These are phyloP conservation scores for Crithidia sp. DNA, from an alignment of 208 protist species.

Conservation along the genomic window DNA sequence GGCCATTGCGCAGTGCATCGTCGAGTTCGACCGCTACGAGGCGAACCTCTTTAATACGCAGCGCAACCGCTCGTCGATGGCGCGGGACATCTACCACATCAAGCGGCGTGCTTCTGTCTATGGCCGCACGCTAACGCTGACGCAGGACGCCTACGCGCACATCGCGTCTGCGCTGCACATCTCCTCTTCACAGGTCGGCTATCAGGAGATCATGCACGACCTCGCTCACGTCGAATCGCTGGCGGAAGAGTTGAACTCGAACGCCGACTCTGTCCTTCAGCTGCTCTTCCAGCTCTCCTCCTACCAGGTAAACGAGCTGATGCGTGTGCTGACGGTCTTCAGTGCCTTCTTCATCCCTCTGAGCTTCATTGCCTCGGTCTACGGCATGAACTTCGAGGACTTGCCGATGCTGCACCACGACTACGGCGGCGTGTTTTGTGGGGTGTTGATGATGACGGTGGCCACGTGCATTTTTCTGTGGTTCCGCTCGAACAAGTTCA, in stretches of 20 bases:
- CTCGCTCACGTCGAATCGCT: slow-evolving; percentile 71
- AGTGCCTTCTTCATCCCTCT: slow-evolving; percentile 88
- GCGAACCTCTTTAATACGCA: slow-evolving; percentile 63
- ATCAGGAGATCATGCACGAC: slow-evolving; percentile 78
- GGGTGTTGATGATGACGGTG: slow-evolving; percentile 55
- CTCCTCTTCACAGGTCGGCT: slow-evolving; percentile 49
- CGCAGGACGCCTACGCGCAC: slow-evolving; percentile 72
- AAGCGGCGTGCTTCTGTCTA: slow-evolving; percentile 83
- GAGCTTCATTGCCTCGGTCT: slow-evolving; percentile 82
- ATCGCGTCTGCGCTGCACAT: slow-evolving; percentile 52
- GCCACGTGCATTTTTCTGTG: slow-evolving; percentile 56
- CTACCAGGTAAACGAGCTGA: slow-evolving; percentile 89
- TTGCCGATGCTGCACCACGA: slow-evolving; percentile 52
- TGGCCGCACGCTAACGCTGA: slow-evolving; percentile 65
- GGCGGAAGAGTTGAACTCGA: slow-evolving; percentile 74
- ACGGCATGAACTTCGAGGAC: slow-evolving; percentile 89
- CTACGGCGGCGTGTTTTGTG: slow-evolving; percentile 67
- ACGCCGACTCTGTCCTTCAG: slow-evolving; percentile 75
- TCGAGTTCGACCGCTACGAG: slow-evolving; percentile 82
- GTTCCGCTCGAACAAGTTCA: slow-evolving; percentile 73
- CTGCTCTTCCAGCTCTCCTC: slow-evolving; percentile 82
- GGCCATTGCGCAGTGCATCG: slow-evolving; percentile 63
- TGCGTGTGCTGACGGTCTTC: slow-evolving; percentile 87
- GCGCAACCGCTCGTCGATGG: slow-evolving; percentile 52
- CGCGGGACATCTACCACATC: slow-evolving; percentile 83